phyloP scores from a whole-genome alignment of 106 monocot species.

The Phalaenopsis equestris region DNA sequence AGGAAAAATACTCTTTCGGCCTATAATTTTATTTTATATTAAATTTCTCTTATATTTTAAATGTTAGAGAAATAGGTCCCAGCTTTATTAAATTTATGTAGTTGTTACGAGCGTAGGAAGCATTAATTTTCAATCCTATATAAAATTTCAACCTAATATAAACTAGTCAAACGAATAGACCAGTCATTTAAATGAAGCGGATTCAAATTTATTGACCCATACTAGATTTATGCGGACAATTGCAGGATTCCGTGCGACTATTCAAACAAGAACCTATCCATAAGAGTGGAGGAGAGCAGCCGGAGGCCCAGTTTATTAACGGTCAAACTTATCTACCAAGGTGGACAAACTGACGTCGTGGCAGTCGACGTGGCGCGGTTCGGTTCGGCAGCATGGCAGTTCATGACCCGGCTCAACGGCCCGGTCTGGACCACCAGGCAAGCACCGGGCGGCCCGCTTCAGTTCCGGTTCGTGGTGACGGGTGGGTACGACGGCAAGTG shows the following conservation, averaged over 20 bases:
- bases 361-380: conserved; percentile 42
- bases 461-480: conserved; percentile 67
- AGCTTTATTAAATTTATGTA: no score
- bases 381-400: conserved; percentile 49
- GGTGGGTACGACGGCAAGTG: conserved; percentile 84
- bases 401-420: conserved; percentile 49
- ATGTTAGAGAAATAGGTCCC: no score
- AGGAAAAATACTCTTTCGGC: no score
- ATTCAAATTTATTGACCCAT: no score
- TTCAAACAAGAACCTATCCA: conserved; percentile 40
- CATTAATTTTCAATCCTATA: no score
- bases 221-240: no score
- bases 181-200: no score
- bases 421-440: conserved; percentile 53
- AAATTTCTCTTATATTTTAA: no score
- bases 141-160: no score
- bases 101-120: no score
- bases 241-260: conserved; percentile 71
- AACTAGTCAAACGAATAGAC: no score
- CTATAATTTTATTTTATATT: no score
- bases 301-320: conserved; percentile 35
- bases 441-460: conserved; percentile 62
- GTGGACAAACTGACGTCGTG: conserved; percentile 78
- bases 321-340: conserved; percentile 72
- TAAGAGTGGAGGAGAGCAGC: conserved; percentile 72